These are phyloP conservation scores for Elaeagnus macrophylla DNA, from an alignment of 306 rosid species.

Conservation along the genomic window DNA sequence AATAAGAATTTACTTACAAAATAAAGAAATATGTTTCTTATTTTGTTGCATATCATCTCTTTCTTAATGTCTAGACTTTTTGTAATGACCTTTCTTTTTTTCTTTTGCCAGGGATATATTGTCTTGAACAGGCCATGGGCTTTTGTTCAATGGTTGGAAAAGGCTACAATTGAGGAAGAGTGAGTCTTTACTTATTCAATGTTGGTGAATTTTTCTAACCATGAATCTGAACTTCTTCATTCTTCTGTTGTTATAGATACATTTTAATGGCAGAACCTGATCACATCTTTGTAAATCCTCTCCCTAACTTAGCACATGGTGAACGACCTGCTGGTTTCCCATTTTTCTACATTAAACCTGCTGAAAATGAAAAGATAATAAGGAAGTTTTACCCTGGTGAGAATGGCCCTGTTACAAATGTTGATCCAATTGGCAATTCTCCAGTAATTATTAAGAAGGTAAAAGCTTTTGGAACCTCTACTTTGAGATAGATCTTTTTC, in stretches of 20 bases:
- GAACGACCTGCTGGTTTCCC: slow-evolving; percentile 84
- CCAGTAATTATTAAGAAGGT: slow-evolving; percentile 56
- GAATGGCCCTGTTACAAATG: slow-evolving; percentile 59
- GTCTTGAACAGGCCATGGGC: slow-evolving; percentile 98
- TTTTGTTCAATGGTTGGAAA: slow-evolving; percentile 90
- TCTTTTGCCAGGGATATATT: slow-evolving; percentile 56
- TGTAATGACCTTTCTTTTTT: slow-evolving; percentile 10
- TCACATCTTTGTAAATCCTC: slow-evolving; percentile 74
- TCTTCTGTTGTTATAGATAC: slow-evolving; percentile 46
- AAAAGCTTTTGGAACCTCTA: no score
- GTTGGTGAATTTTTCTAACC: slow-evolving; percentile 7
- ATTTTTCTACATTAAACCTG: slow-evolving; percentile 77
- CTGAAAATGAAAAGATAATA: slow-evolving; percentile 47
- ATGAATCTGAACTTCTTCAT: slow-evolving; percentile 6
- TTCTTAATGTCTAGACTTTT: no score
- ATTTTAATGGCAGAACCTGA: slow-evolving; percentile 96
- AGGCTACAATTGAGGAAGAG: slow-evolving; percentile 81
- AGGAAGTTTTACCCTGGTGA: slow-evolving; percentile 83
- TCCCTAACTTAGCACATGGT: slow-evolving; percentile 75
- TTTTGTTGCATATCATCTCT: no score
- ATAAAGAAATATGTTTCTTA: no score
- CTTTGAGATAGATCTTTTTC: no score
- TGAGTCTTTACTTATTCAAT: slow-evolving; percentile 32
- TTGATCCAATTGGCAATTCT: slow-evolving; percentile 93
- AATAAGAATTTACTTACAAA: no score